Base-by-base conservation (phyloP, 768 basidiomycete genomes). In the Boletus speciosus region DNA sequence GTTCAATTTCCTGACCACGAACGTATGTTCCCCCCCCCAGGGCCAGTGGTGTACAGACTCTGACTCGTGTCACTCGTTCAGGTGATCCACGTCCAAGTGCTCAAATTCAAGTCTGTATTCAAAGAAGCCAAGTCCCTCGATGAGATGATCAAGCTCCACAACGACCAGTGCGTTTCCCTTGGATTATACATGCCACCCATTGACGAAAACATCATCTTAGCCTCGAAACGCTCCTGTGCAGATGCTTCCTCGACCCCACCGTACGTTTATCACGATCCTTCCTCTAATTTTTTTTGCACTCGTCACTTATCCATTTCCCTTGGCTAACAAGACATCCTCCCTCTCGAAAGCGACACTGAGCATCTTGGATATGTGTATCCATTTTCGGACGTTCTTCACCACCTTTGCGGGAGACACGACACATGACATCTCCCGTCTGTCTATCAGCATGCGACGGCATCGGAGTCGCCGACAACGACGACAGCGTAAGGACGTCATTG, bases 341-440 rank as follows among this genome's bases (percentile, higher is more conserved):
- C 72, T 90, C 8, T 82, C 84, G 61, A 80, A 80, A 56, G 80
- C 84, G 23, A 80, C 93, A 44, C 57, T 86, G 21, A 82, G 83
- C 8, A 78, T 90, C 54, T 74, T 92, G 27, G 88, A 93, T 67
- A 83, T 90, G 75, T 78, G 81, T 36, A 71, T 92, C 5, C 80
- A 83, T 60, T 92, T 92, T 67, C 81, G 79, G 55, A 78, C 82
- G 43, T 73, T 80, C 48, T 88, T 90, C 61, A 70, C 79, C 21
- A 70, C 82, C 0, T 82, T 83, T 61, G 78, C 79, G 14, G 84
- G 84, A 2, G 79, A 85, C 56, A 78, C 78, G 2, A 85, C 82
- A 1, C 82, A 80, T 49, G 86, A 86, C 52, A 70, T 74, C 37
- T 75, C 73, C 5, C 76, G 74, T 43, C 78, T 75, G 35, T 83